Conservation (phyloP, 768 basidiomycete genomes). For the Lactarius hatsudake region DNA sequence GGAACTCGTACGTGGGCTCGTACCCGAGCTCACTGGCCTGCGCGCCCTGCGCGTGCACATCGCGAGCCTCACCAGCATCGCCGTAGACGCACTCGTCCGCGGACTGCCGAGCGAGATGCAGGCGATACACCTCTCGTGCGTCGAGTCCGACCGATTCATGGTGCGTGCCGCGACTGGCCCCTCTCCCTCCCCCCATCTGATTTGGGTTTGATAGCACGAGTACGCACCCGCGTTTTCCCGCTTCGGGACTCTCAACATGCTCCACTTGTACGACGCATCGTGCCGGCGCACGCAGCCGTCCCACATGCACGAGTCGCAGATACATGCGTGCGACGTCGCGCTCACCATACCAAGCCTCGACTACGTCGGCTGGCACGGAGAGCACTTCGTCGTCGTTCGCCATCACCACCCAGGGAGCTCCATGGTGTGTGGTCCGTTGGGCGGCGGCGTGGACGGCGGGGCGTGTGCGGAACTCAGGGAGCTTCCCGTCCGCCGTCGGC, state of each 20-base stretch:
- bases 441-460: conserved; percentile 22
- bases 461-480: conserved; percentile 51
- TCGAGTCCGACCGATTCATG: conserved; percentile 49
- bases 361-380: conserved; percentile 72
- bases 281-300: conserved; percentile 54
- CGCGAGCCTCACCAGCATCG: conserved; percentile 43
- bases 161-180: conserved; percentile 36
- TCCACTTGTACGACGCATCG: conserved; percentile 53
- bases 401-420: background rate
- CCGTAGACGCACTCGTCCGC: conserved; percentile 40
- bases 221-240: conserved; percentile 47
- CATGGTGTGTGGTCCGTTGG: background rate
- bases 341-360: conserved; percentile 50
- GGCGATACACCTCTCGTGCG: conserved; percentile 52
- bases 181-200: background rate
- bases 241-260: conserved; percentile 54
- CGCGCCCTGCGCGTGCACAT: conserved; percentile 59
- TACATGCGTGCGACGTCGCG: conserved; percentile 52
- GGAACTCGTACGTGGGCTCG: conserved; percentile 51
- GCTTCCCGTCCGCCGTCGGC: conserved; percentile 51
- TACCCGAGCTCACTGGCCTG: conserved; percentile 51
- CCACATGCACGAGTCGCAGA: conserved; percentile 52
- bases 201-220: conserved; percentile 43
- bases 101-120: conserved; percentile 41
- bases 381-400: conserved; percentile 64